Percentiles rank a stretch among this genome's conserved stretches.
These are phyloP conservation scores for Backusella australiensis DNA, from an alignment of 192 early-diverging fungal genomes.

Conservation along the genomic window DNA sequence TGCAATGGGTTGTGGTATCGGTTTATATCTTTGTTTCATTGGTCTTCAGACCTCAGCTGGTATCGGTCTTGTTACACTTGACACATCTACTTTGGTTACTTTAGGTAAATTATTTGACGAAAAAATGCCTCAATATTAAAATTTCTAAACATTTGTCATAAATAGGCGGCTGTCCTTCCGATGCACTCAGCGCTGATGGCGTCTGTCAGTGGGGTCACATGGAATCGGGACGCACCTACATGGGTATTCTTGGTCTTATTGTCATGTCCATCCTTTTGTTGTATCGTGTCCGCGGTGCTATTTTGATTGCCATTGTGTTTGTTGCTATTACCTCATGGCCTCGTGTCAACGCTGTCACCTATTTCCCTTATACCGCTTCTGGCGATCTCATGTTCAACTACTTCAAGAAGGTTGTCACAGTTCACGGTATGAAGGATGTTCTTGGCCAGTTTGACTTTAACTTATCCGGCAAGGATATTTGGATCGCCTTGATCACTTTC, in stretches of 20 bases:
- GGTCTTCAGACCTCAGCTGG: conserved; percentile 79
- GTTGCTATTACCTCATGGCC: conserved; percentile 75
- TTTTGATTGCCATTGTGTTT: conserved; percentile 70
- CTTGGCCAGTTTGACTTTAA: conserved; percentile 65
- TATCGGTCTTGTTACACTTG: conserved; percentile 69
- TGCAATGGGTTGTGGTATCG: conserved; percentile 74
- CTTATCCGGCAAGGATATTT: conserved; percentile 56
- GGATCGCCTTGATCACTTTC: conserved; percentile 82
- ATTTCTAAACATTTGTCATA: neutral
- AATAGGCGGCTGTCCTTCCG: conserved; percentile 52
- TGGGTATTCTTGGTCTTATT: conserved; percentile 61
- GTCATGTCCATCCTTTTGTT: conserved; percentile 63
- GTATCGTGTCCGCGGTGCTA: conserved; percentile 68
- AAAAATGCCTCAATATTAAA: neutral
- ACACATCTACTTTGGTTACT: conserved; percentile 64
- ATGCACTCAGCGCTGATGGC: conserved; percentile 56
- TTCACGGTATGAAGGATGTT: conserved; percentile 60
- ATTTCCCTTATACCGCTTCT: conserved; percentile 65
- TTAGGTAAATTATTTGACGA: conserved; percentile 35
- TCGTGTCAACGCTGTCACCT: conserved; percentile 63
- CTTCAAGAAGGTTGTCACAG: conserved; percentile 69
- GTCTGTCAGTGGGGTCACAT: conserved; percentile 58
- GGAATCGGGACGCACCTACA: conserved; percentile 62
- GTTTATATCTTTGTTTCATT: conserved; percentile 77
- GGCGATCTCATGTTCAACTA: conserved; percentile 66